Base-by-base conservation (phyloP, 2,329 filamentous ascomycete species). In the Botrytis byssoidea region DNA sequence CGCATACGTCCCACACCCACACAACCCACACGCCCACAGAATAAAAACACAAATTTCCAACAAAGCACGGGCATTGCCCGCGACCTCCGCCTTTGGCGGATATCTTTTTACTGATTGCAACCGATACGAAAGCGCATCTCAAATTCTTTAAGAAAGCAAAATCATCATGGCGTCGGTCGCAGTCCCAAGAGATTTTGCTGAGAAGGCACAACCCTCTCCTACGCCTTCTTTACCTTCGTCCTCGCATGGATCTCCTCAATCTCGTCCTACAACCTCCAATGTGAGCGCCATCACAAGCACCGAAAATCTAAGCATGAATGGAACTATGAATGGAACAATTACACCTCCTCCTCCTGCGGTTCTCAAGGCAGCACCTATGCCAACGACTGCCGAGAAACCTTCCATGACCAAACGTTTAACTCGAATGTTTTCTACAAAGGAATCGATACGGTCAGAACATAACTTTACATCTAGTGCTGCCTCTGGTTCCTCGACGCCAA, bases 371-470 rank as follows among this genome's bases (percentile, higher is more conserved):
- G 76, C 75, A 57, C 74, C 74, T 65, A 71, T 74, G 48, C 74
- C 75, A 9, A 74, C 74, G 48, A 60, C 74, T 44, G 35, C 32
- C 12, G 88, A 90, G 78, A 90, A 88, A 81, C 81, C 86, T 3
- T 89, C 88, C 22, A 88, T 91, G 82, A 91, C 90, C 80, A 88
- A 90, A 79, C 87, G 88, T 65, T 81, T 91, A 73, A 88, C 88
- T 59, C 87, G 89, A 83, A 91, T 91, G 86, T 91, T 91, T 82
- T 89, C 86, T 71, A 86, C 84, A 76, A 89, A 88, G 80, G 88
- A 90, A 71, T 80, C 84, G 32, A 74, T 72, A n/a, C 78, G 74
- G 74, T 77, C 78, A 37, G 77, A 80, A 37, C 73, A 22, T 44
- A 76, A 72, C 74, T 69, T 79, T 73, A 77, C 73, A 40, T 60